Conservation (phyloP, 2,329 filamentous ascomycete genomes). For the Trichoderma endophyticum region DNA sequence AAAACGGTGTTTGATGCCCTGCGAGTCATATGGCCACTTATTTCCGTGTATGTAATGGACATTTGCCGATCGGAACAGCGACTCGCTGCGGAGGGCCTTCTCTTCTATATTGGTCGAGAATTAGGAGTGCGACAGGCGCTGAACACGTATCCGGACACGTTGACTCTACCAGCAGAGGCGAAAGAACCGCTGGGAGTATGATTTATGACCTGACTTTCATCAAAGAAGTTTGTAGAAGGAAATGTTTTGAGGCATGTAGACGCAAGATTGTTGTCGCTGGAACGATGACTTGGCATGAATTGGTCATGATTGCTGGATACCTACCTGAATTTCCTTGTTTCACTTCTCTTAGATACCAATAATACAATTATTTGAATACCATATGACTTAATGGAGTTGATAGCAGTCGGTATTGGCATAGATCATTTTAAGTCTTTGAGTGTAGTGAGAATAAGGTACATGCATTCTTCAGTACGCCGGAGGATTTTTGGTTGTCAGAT, state of each 20-base stretch:
- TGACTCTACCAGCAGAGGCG: slow-evolving; percentile 29
- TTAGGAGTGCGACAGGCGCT: slow-evolving; percentile 39
- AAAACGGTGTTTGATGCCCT: slow-evolving; percentile 36
- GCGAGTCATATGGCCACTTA: slow-evolving; percentile 39
- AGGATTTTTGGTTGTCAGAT: not conserved
- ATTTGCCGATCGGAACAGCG: slow-evolving; percentile 31
- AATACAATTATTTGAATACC: not conserved
- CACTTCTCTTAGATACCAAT: not conserved
- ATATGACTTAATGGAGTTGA: not conserved
- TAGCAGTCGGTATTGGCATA: not conserved
- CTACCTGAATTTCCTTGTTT: not conserved
- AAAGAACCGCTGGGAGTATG: slow-evolving; percentile 23
- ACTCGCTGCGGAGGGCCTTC: slow-evolving; percentile 26
- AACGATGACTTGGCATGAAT: not conserved
- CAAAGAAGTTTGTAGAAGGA: not conserved
- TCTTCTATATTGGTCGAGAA: slow-evolving; percentile 36
- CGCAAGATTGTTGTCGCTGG: not conserved
- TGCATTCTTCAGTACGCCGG: not conserved
- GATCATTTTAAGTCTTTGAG: not conserved
- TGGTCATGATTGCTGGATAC: not conserved
- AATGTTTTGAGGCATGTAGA: not conserved
- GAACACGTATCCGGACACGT: slow-evolving; percentile 22
- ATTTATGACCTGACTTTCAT: not conserved
- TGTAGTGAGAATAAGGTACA: not conserved
- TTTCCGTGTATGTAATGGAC: slow-evolving; percentile 30